A percentile compares a stretch with the other conserved stretches of the same genome.
Evolutionary conservation across 345 rosid species (phyloP).

Genomic region (Rubroshorea leprosula): DNA sequence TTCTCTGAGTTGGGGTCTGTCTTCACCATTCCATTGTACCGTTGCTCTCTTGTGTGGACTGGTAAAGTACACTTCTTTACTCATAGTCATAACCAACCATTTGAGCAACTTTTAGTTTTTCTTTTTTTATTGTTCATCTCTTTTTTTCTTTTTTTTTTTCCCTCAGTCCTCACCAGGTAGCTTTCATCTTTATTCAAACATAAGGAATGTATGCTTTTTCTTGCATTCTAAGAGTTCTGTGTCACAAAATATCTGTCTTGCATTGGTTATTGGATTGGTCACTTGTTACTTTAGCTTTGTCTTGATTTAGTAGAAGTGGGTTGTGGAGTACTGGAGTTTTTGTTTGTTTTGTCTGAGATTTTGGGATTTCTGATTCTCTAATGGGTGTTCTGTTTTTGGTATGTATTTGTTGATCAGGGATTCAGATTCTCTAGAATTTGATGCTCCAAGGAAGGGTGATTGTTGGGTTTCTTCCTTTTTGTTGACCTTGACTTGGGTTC

Average conservation of each 20-base stretch:
- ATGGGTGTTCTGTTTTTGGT: neutral
- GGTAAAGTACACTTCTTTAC: conserved; percentile 14
- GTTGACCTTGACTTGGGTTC: conserved; percentile 8
- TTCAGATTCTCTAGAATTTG: conserved; percentile 14
- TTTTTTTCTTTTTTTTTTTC: neutral
- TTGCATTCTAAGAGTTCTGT: no score
- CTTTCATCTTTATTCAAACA: no score
- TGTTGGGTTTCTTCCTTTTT: neutral
- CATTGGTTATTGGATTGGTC: no score
- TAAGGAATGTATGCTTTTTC: no score
- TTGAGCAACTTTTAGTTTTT: conserved; percentile 15
- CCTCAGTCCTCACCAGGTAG: no score
- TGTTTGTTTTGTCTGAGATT: neutral
- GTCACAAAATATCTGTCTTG: no score
- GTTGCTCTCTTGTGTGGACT: conserved; percentile 9
- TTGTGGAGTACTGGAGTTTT: conserved; percentile 4
- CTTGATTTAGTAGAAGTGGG: neutral
- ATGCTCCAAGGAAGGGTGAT: conserved; percentile 6
- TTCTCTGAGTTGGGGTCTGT: conserved; percentile 16
- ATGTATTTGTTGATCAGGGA: conserved; percentile 15
- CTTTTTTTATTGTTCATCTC: neutral
- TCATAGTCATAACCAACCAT: no score
- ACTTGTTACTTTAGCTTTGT: no score
- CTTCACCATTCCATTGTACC: conserved; percentile 5
- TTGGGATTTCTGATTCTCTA: neutral